Conservation (phyloP, 1,284 basidiomycete species). For the Phellinidium pouzarii region DNA sequence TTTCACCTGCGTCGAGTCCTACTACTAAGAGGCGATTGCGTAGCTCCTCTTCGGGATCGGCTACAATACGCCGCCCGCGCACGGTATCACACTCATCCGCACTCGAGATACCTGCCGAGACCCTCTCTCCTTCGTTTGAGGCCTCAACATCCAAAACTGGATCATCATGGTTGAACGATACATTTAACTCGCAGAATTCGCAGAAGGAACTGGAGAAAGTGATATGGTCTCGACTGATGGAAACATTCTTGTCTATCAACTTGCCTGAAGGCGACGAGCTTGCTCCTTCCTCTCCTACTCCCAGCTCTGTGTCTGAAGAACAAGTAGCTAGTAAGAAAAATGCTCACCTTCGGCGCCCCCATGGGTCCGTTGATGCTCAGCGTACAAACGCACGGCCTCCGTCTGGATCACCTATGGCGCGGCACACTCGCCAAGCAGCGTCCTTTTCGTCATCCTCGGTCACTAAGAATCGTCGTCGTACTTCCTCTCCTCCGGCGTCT, state of each 20-base stretch:
- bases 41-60: not conserved
- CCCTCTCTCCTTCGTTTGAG: not conserved
- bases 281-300: not conserved
- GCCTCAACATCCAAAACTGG: constrained; percentile 24
- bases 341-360: not conserved
- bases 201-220: constrained; percentile 63
- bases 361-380: not conserved
- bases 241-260: constrained; percentile 64
- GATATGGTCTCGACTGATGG: constrained; percentile 67
- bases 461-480: not conserved
- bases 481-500: constrained; percentile 1
- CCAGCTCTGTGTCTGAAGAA: not conserved
- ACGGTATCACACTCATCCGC: not conserved
- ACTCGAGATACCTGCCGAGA: constrained; percentile 2
- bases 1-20: constrained; percentile 23
- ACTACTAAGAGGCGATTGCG: not conserved
- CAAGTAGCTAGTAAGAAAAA: not conserved
- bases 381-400: not conserved
- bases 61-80: constrained; percentile 6
- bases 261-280: constrained; percentile 26
- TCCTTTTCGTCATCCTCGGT: not conserved
- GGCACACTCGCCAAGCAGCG: constrained; percentile 5
- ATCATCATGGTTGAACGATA: constrained; percentile 27
- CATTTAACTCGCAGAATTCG: constrained; percentile 39
- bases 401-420: not conserved